Percentiles rank a stretch among this genome's conserved stretches.
phyloP scores from a whole-genome alignment of 164 flowering plant genomes.

The Akebia trifoliata region DNA sequence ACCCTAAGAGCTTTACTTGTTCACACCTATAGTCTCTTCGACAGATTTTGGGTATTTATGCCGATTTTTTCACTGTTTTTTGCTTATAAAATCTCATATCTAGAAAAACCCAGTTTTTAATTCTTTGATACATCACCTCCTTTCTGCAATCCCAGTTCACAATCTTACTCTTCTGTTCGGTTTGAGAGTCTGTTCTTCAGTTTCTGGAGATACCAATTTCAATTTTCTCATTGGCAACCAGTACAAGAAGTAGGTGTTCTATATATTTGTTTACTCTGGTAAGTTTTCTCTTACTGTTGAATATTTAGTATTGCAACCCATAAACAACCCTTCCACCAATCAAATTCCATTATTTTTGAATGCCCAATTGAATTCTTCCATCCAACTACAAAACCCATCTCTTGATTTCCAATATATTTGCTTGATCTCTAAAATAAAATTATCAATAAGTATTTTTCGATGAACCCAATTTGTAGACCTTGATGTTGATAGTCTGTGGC shows the following conservation, averaged over 20 bases:
- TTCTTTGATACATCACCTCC: neutral
- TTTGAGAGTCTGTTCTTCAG: neutral
- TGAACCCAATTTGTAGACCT: constrained; percentile 23
- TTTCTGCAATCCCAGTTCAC: neutral
- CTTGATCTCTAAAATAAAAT: too few relatives aligned
- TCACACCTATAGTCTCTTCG: neutral
- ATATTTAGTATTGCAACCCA: neutral
- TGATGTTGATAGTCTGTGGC: constrained; percentile 55
- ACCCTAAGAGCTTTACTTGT: too few relatives aligned
- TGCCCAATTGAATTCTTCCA: neutral
- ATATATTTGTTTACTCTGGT: neutral
- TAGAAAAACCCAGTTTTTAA: neutral
- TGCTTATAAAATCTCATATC: neutral
- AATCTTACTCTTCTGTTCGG: neutral
- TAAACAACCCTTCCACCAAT: neutral
- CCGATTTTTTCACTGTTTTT: too few relatives aligned
- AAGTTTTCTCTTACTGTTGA: too few relatives aligned
- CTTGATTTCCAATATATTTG: too few relatives aligned
- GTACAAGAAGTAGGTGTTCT: too few relatives aligned
- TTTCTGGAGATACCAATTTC: neutral
- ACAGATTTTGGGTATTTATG: neutral
- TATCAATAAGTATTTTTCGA: constrained; percentile 3
- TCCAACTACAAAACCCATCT: too few relatives aligned
- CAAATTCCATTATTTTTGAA: neutral
- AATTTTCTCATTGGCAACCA: too few relatives aligned